Base-by-base conservation (phyloP, 306 rosid genomes). In the Inga leiocalycina region DNA sequence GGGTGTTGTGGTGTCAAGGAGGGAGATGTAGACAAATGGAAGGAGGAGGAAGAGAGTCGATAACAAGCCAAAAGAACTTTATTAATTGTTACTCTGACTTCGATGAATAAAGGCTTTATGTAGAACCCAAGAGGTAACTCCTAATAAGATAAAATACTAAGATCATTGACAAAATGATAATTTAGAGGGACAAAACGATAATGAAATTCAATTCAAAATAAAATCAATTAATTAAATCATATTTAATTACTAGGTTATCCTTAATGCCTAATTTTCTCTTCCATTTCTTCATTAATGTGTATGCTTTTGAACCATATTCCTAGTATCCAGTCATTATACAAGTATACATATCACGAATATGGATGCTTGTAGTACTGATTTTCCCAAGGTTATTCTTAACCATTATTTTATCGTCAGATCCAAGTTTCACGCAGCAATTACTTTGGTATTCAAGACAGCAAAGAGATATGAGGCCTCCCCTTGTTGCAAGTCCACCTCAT, bases 361-460 rank as follows among this genome's bases (percentile, higher is more conserved):
- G 15, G 51, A n/a, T 71, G 34, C 34, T 43, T 71, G 52, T 15
- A 19, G 10, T 22, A 24, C 48, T 32, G 57, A 74, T 34, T 73
- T 84, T 68, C 71, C 22, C 75, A 49, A 54, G 61, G 79, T 19
- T 8, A 41, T 64, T 65, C 71, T 80, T 88, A 20, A 88, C 48
- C 64, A 44, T 78, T 74, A 39, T 85, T 69, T 76, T 73, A 61
- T 35, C 82, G 0, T 79, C 90, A 92, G 98, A 90, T 90, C 34
- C 88, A 64, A 75, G 85, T 87, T 70, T 74, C 32, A 9, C 66
- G 14, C 92, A 91, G 84, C 95, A 83, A 16, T 81, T 81, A 72
- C n/a, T 48, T 82, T 91, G 80, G 81, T 66, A 39, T 71, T 27
- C 90, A 67, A 77, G 80, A 56, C 89, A 59, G 78, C 92, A 86